Evolutionary conservation across 129 eudicot species (phyloP).

Genomic region (Arctium lappa): DNA sequence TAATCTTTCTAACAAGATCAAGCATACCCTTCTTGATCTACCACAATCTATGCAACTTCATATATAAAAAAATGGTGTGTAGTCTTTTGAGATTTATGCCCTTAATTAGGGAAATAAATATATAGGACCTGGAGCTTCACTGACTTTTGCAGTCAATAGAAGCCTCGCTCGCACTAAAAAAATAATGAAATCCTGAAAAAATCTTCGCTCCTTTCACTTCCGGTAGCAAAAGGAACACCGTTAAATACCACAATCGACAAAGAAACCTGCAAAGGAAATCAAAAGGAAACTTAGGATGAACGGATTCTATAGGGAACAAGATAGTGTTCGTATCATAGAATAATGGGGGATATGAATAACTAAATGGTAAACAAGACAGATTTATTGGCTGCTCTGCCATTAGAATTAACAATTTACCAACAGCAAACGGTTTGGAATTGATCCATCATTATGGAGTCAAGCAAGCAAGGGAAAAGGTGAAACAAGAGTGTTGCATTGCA

Average conservation of each 20-base stretch:
- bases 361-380: not conserved
- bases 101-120: slow-evolving; percentile 8
- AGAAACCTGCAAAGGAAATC: slow-evolving; percentile 22
- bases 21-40: slow-evolving; percentile 21
- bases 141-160: slow-evolving; percentile 19
- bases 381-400: not conserved
- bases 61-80: slow-evolving; percentile 6
- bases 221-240: slow-evolving; percentile 10
- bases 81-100: slow-evolving; percentile 14
- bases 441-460: not conserved
- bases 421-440: not conserved
- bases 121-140: slow-evolving; percentile 12
- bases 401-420: not conserved
- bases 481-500: not conserved
- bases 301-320: not conserved
- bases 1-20: slow-evolving; percentile 22
- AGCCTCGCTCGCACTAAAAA: slow-evolving; percentile 14
- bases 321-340: not conserved
- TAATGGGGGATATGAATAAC: not conserved
- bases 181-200: slow-evolving; percentile 10
- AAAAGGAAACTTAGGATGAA: not conserved
- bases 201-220: slow-evolving; percentile 12
- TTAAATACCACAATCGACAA: slow-evolving; percentile 5
- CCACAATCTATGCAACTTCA: slow-evolving; percentile 26
- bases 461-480: not conserved